These are phyloP conservation scores for Termitomyces sp. DNA, from an alignment of 768 basidiomycete species.

Conservation along the genomic window DNA sequence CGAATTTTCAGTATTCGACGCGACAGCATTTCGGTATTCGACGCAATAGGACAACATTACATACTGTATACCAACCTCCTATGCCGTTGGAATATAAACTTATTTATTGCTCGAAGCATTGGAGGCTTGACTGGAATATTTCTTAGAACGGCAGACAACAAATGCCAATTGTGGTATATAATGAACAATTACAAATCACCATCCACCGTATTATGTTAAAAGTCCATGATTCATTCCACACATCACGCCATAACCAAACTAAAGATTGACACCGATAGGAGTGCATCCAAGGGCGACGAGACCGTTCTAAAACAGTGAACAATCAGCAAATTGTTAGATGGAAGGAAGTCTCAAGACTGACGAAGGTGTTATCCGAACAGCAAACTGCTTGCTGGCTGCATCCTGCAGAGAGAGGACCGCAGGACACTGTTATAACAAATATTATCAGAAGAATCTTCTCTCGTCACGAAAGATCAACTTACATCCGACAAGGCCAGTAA, in stretches of 20 bases:
- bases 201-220: background rate
- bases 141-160: background rate
- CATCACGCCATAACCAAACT: background rate
- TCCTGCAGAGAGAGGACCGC: background rate
- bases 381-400: slow-evolving; percentile 1
- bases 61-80: background rate
- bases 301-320: background rate
- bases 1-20: background rate
- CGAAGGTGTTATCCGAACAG: slow-evolving; percentile 2
- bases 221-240: background rate
- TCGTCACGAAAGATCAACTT: background rate
- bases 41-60: background rate
- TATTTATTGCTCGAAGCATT: background rate
- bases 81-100: background rate
- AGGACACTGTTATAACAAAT: background rate
- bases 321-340: background rate
- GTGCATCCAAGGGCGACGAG: slow-evolving; percentile 4
- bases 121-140: background rate
- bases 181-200: background rate
- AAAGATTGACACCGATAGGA: background rate
- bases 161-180: background rate
- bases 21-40: background rate
- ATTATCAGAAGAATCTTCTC: too few species aligned
- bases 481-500: slow-evolving; percentile 1
- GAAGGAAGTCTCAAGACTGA: background rate